phyloP scores from a whole-genome alignment of 495 filamentous ascomycete species.

The Podospora comata region DNA sequence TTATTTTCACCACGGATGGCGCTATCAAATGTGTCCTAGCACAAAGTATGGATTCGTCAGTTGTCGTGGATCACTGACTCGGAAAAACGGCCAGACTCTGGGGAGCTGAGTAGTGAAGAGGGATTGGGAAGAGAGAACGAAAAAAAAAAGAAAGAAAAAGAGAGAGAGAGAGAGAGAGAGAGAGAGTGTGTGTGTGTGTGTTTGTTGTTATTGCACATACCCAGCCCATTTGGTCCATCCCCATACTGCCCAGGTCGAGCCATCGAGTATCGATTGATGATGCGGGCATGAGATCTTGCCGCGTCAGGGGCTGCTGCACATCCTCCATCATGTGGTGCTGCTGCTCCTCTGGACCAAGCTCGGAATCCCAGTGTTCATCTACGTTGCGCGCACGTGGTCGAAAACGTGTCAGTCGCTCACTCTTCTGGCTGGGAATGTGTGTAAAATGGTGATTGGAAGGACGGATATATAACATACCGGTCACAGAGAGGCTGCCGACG shows the following conservation, averaged over 20 bases:
- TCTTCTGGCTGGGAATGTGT: not conserved
- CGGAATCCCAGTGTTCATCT: slow-evolving; percentile 5
- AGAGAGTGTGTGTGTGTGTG: not conserved
- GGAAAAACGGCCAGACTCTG: not conserved
- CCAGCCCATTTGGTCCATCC: slow-evolving; percentile 7
- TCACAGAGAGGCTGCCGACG: not conserved
- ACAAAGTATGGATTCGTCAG: not conserved
- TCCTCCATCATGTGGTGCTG: not conserved
- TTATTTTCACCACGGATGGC: slow-evolving; percentile 1
- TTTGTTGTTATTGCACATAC: not conserved
- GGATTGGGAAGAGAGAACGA: not conserved
- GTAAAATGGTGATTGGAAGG: not conserved
- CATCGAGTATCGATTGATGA: not conserved
- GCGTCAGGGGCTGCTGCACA: slow-evolving; percentile 1
- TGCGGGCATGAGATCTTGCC: slow-evolving; percentile 6
- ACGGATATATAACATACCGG: slow-evolving; percentile 2
- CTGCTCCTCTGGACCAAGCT: not conserved
- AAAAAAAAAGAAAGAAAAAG: too few species aligned
- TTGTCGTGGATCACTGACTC: not conserved
- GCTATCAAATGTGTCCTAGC: slow-evolving; percentile 4
- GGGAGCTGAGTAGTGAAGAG: not conserved
- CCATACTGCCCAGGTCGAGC: slow-evolving; percentile 1
- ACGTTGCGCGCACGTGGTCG: not conserved
- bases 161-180: not conserved
- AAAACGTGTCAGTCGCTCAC: not conserved